Evolutionary conservation across 2,329 filamentous ascomycete species (phyloP), one percentile per base, ranked within the genome.

Genomic region (Colletotrichum eleusines): DNA sequence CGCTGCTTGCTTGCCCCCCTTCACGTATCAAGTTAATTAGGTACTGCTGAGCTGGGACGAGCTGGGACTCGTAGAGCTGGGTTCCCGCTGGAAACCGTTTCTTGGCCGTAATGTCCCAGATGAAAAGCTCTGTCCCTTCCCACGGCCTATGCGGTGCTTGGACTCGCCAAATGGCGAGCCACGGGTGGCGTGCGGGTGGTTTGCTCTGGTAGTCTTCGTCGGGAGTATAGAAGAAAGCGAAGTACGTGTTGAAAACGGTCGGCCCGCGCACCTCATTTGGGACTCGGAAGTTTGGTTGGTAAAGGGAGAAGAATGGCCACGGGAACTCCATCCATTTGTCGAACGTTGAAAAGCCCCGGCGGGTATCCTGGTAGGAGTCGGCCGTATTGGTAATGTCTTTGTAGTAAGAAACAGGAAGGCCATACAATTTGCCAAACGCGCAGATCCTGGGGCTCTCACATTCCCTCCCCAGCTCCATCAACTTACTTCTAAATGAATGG

Each of bases 151-250:
- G 80, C 1, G 81, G 77, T n/a, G 84, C 77, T 5, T 78, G 74
- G 0, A 85, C 83, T 14, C 88, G 83, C 68, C 84, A 83, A 18
- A 87, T 74, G 0, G 79, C 85, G 42, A 89, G 72, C 87, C 87
- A 90, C 0, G 88, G 85, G 54, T 84, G 82, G 12, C 83, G 81
- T 40, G 72, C 66, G 11, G 73, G 76, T 20, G 74, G 73, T 2
- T 66, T 54, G 1, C 74, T 72, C 14, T 64, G 65, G 0, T 74
- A 73, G n/a, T 11, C 60, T 73, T 50, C 69, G 0, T 63, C 59
- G 1, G 75, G 69, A 50, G 85, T 88, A 73, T 84, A 87, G 74
- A 89, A 89, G 7, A 89, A 74, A 0, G 84, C 86, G 1, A 80
- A 66, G 71, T 81, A 84, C 1, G 82, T 82, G 50, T 83, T 82